phyloP scores from a whole-genome alignment of 257 asterid species.

The Scutellaria barbata region DNA sequence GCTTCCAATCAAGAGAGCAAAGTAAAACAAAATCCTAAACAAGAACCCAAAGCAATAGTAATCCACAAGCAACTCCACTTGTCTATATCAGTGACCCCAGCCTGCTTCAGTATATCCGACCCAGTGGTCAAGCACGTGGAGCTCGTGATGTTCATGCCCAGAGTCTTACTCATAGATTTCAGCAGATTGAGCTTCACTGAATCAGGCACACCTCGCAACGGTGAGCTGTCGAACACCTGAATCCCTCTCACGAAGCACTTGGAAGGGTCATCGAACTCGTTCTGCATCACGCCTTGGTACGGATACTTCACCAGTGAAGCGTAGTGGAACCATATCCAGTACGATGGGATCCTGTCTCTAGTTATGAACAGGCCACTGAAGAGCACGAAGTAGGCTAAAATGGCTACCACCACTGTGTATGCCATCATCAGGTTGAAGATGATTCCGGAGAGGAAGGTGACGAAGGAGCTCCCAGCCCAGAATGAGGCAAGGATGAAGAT shows the following conservation, averaged over 20 bases:
- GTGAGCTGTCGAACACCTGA: slow-evolving; percentile 61
- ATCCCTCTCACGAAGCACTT: slow-evolving; percentile 58
- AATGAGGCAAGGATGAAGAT: slow-evolving; percentile 53
- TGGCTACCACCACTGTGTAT: slow-evolving; percentile 59
- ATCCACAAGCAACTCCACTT: slow-evolving; percentile 72
- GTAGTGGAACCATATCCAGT: slow-evolving; percentile 75
- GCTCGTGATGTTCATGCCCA: slow-evolving; percentile 58
- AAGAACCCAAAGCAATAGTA: slow-evolving; percentile 61
- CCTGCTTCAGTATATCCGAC: slow-evolving; percentile 49
- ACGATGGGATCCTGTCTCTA: slow-evolving; percentile 50
- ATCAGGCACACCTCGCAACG: slow-evolving; percentile 43
- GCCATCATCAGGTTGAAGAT: slow-evolving; percentile 61
- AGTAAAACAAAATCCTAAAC: slow-evolving; percentile 58
- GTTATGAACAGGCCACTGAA: slow-evolving; percentile 62
- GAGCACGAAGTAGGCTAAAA: slow-evolving; percentile 54
- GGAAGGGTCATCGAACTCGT: slow-evolving; percentile 53
- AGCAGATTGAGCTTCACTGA: slow-evolving; percentile 44
- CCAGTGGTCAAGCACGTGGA: slow-evolving; percentile 59
- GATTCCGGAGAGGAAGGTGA: slow-evolving; percentile 57
- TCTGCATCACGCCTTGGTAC: slow-evolving; percentile 63
- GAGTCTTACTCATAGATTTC: slow-evolving; percentile 50
- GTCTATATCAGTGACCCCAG: slow-evolving; percentile 55
- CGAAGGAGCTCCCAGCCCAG: slow-evolving; percentile 73
- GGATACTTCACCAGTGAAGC: slow-evolving; percentile 61
- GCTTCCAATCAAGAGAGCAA: slow-evolving; percentile 60